phyloP scores from a whole-genome alignment of 306 rosid genomes.

The Amphicarpaea edgeworthii region DNA sequence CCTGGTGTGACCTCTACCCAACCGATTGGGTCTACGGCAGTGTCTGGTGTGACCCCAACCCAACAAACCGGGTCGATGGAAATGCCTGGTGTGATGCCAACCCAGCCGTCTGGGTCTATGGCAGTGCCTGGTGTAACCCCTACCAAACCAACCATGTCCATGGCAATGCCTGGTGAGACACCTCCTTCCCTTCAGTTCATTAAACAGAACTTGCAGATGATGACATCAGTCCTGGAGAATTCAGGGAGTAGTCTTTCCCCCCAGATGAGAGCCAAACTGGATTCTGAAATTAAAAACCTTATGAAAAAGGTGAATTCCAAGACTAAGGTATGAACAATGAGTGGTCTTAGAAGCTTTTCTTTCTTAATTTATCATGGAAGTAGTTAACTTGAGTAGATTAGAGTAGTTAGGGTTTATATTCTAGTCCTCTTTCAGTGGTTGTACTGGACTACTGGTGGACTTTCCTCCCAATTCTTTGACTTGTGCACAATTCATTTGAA shows the following conservation, averaged over 20 bases:
- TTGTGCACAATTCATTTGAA: conserved; percentile 19
- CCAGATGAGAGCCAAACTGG: conserved; percentile 69
- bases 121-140: not conserved
- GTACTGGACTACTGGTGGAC: not conserved
- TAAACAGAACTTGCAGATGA: conserved; percentile 75
- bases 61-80: conserved; percentile 26
- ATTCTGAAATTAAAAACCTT: conserved; percentile 69
- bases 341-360: conserved; percentile 5
- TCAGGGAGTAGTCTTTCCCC: conserved; percentile 74
- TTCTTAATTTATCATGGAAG: conserved; percentile 15
- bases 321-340: conserved; percentile 12
- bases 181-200: conserved; percentile 64
- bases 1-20: conserved; percentile 27
- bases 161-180: conserved; percentile 29
- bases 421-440: conserved; percentile 9
- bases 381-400: conserved; percentile 22
- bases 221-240: conserved; percentile 73
- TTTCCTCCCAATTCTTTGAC: conserved; percentile 33
- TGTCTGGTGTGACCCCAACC: conserved; percentile 25
- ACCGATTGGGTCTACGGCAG: not conserved
- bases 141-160: not conserved
- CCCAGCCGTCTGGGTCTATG: not conserved
- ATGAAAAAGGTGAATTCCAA: conserved; percentile 75
- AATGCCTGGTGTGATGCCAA: conserved; percentile 49
- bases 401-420: conserved; percentile 14